These are phyloP conservation scores for Tagetes erecta DNA, from an alignment of 129 eudicot species.

Conservation along the genomic window DNA sequence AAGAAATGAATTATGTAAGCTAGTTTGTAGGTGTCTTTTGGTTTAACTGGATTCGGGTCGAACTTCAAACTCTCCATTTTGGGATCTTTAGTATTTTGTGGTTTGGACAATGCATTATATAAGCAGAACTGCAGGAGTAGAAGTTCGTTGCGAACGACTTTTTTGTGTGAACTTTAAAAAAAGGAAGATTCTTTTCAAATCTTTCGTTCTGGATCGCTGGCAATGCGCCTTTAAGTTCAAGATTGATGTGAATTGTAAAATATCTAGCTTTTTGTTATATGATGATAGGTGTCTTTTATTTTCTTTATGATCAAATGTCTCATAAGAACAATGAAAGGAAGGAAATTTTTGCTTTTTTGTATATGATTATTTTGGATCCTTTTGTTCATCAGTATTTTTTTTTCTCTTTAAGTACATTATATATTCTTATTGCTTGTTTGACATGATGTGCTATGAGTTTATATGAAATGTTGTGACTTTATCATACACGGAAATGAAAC, in stretches of 20 bases:
- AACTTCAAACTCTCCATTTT: constrained; percentile 49
- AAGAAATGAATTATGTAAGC: constrained; percentile 76
- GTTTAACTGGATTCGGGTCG: constrained; percentile 31
- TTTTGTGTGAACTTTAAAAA: not conserved
- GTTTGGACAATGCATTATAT: constrained; percentile 26
- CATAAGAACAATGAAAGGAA: not conserved
- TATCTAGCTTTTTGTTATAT: constrained; percentile 25
- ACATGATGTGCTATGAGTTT: constrained; percentile 37
- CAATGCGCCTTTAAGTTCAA: constrained; percentile 18
- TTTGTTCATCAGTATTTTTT: not conserved
- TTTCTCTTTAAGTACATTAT: not conserved
- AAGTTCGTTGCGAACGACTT: constrained; percentile 30
- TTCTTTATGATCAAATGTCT: constrained; percentile 15
- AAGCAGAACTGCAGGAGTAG: constrained; percentile 14
- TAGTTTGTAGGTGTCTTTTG: constrained; percentile 61
- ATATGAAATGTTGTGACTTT: constrained; percentile 36
- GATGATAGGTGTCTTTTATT: constrained; percentile 18
- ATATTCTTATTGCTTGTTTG: not conserved
- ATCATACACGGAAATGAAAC: constrained; percentile 19
- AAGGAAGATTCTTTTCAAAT: constrained; percentile 40
- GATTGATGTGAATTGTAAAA: constrained; percentile 31
- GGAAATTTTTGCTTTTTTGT: constrained; percentile 8
- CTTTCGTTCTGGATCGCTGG: constrained; percentile 32
- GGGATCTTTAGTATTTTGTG: not conserved
- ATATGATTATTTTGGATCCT: constrained; percentile 13